Evolutionary conservation across 2,329 filamentous ascomycete genomes (phyloP), one percentile per base, ranked within the genome.

Genomic region (Penicillium sp.): DNA sequence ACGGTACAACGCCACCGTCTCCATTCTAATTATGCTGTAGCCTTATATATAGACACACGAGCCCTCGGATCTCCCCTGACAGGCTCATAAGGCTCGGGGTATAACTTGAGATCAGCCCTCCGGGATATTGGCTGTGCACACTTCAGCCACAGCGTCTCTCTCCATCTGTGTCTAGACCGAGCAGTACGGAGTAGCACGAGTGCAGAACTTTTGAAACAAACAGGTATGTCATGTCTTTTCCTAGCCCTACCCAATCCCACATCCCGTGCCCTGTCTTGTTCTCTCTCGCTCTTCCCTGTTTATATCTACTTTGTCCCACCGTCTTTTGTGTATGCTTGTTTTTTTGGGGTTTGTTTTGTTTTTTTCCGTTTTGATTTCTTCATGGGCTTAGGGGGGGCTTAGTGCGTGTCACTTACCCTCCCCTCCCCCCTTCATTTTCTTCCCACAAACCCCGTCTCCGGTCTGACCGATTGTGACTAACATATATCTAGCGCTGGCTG

Each of bases 201-300:
- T 21, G 38, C 38, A 40, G 38, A 40, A 40, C 38, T 42, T 42
- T 27, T 49, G 14, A 22, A 49, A 14, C 31, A 16, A 21, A 34
- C 10, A 45, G 45, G 45, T 46, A 46, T 27, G 32, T 46, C 32
- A 22, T 36, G 13, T 38, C n/a, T 46, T n/a, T 38, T 46, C 4
- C 29, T 21, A 16, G 46, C 50, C 44, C 50, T 39, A 41, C 41
- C 46, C 50, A 38, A 36, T 48, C 31, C 9, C 27, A 22, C 13
- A n/a, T 5, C 24, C 18, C 21, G 24, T 8, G 8, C 24, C 5
- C 24, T 27, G 5, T 27, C 24, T 18, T 18, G 18, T 18, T 18
- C 18, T 18, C 18, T 18, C 18, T 18, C 18, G 18, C 10, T 39
- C 22, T 47, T 29, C 45, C 42, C 24, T 44, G 42, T 44, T 44